phyloP scores from a whole-genome alignment of 345 rosid genomes.

The Hirschfeldia incana region DNA sequence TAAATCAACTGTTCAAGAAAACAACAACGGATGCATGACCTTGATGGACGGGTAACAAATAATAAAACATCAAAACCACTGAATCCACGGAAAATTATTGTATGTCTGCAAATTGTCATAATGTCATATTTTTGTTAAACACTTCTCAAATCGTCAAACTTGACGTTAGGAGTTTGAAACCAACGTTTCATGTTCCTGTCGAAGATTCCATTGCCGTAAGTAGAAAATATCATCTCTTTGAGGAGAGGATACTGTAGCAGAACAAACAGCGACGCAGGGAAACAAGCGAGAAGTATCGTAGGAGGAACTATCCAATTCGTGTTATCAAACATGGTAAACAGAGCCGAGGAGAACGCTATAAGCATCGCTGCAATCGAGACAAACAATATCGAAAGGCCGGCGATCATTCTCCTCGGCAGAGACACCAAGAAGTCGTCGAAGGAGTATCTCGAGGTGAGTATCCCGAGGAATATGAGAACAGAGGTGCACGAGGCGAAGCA shows the following conservation, averaged over 20 bases:
- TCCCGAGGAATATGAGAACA: conserved; percentile 36
- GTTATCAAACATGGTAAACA: conserved; percentile 24
- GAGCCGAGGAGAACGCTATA: conserved; percentile 37
- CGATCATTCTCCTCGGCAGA: conserved; percentile 38
- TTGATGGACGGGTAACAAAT: neutral
- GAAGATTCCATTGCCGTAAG: conserved; percentile 40
- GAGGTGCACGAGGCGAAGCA: conserved; percentile 40
- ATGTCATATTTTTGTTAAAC: neutral
- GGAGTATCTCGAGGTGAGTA: conserved; percentile 40
- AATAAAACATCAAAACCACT: neutral
- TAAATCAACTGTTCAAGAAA: neutral
- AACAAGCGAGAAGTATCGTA: conserved; percentile 31
- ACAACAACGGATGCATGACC: neutral
- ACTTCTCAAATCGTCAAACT: neutral
- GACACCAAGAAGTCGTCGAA: conserved; percentile 38
- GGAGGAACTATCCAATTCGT: conserved; percentile 30
- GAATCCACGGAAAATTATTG: neutral
- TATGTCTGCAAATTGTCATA: neutral
- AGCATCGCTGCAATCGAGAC: conserved; percentile 42
- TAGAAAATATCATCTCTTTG: conserved; percentile 30
- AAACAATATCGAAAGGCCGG: conserved; percentile 39
- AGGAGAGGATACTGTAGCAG: conserved; percentile 44
- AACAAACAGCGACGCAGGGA: conserved; percentile 37
- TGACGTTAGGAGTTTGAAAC: neutral
- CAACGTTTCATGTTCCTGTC: conserved; percentile 35